Conservation (phyloP, 108 stramenopile species). For the Cyclotella kingstonii region DNA sequence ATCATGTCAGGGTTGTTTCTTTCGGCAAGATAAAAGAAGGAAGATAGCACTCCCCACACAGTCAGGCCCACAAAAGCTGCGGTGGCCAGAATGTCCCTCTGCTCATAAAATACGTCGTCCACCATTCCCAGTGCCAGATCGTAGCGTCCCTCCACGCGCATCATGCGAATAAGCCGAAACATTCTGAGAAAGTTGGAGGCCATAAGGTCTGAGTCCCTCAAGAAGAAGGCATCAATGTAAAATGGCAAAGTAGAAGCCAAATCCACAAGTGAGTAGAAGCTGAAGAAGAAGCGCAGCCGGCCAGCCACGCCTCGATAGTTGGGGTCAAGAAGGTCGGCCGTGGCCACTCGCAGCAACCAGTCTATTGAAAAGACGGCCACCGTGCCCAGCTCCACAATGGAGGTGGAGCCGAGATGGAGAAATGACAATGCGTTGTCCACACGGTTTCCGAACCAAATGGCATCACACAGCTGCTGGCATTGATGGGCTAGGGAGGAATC, state of each 20-base stretch:
- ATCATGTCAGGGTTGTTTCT: conserved; percentile 74
- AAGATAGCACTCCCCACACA: conserved; percentile 58
- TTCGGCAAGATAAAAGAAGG: conserved; percentile 84
- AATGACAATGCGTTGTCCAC: conserved; percentile 52
- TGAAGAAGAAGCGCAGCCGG: conserved; percentile 51
- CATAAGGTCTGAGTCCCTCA: conserved; percentile 57
- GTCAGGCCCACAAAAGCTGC: conserved; percentile 86
- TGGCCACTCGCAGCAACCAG: conserved; percentile 70
- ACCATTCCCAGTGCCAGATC: conserved; percentile 72
- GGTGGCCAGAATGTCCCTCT: conserved; percentile 68
- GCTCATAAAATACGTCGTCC: conserved; percentile 76
- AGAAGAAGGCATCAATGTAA: conserved; percentile 80
- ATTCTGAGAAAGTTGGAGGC: conserved; percentile 83
- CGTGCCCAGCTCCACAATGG: conserved; percentile 58
- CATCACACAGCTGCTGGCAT: conserved; percentile 62
- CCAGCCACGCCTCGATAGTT: conserved; percentile 47
- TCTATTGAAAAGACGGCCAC: conserved; percentile 81
- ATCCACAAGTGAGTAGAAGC: conserved; percentile 81
- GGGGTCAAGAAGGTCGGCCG: conserved; percentile 57
- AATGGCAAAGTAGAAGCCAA: conserved; percentile 84
- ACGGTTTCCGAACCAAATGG: conserved; percentile 78
- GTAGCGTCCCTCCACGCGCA: conserved; percentile 85
- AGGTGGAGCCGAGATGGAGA: conserved; percentile 65
- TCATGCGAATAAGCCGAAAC: conserved; percentile 89
- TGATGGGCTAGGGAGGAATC: conserved; percentile 22